These are phyloP conservation scores for Syzygium syzygioides DNA, from an alignment of 441 rosid genomes.

Conservation along the genomic window DNA sequence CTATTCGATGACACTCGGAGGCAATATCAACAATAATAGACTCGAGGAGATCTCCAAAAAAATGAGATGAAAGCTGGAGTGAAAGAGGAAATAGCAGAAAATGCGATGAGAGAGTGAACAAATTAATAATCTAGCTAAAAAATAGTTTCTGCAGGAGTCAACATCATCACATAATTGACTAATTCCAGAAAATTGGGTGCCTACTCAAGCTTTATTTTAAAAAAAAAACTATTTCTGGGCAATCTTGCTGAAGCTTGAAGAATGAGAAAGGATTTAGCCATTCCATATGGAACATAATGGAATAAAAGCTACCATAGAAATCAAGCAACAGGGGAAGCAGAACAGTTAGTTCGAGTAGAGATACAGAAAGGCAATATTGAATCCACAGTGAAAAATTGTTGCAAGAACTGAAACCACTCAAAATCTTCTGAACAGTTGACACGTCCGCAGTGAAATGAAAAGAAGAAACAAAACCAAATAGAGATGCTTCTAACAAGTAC, in stretches of 20 bases:
- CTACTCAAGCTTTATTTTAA: not conserved
- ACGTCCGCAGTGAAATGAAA: not conserved
- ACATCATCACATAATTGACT: not conserved
- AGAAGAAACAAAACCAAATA: not conserved
- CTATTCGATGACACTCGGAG: slow-evolving; percentile 89
- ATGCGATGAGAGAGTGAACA: not conserved
- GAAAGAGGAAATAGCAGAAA: not conserved
- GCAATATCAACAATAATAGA: slow-evolving; percentile 91
- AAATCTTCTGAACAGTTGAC: not conserved
- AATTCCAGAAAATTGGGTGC: not conserved
- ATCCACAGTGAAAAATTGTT: not conserved
- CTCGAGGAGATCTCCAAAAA: slow-evolving; percentile 70
- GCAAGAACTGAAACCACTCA: not conserved
- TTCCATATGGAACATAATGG: not conserved
- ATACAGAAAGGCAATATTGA: not conserved
- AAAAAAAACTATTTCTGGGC: not conserved
- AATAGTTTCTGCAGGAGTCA: not conserved
- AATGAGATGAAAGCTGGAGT: slow-evolving; percentile 57
- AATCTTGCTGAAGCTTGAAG: not conserved
- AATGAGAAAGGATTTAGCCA: not conserved
- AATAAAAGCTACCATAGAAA: not conserved
- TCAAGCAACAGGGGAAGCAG: not conserved
- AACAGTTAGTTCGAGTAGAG: not conserved
- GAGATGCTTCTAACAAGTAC: not conserved
- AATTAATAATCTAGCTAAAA: not conserved